Percentiles rank a stretch among this genome's conserved stretches.
These are phyloP conservation scores for Ustilago trichophora DNA, from an alignment of 1,284 basidiomycete genomes.

Conservation along the genomic window DNA sequence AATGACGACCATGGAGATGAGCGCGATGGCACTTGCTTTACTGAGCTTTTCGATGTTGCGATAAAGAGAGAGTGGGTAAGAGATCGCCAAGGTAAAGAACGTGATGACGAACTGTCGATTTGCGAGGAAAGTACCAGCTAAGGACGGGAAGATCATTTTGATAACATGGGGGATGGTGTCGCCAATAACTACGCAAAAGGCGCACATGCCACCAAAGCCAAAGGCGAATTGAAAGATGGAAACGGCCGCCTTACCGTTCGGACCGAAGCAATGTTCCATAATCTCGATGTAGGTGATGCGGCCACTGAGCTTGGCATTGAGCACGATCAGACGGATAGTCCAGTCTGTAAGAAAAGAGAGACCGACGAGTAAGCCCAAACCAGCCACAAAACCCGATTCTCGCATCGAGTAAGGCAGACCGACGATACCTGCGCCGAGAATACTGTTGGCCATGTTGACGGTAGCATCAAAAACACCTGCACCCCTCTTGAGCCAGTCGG, in stretches of 20 bases:
- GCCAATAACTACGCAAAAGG: slow-evolving; percentile 70
- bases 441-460: slow-evolving; percentile 95
- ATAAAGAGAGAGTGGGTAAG: slow-evolving; percentile 93
- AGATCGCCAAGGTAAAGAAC: slow-evolving; percentile 71
- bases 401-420: slow-evolving; percentile 86
- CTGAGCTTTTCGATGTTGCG: slow-evolving; percentile 97
- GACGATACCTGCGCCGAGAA: slow-evolving; percentile 83
- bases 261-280: slow-evolving; percentile 93
- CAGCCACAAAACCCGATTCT: slow-evolving; percentile 90
- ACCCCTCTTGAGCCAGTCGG: slow-evolving; percentile 70
- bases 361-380: slow-evolving; percentile 80
- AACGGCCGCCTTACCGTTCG: slow-evolving; percentile 75
- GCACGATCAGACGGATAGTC: slow-evolving; percentile 90
- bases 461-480: slow-evolving; percentile 84
- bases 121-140: slow-evolving; percentile 79
- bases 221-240: slow-evolving; percentile 98
- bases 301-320: slow-evolving; percentile 95
- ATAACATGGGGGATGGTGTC: slow-evolving; percentile 96
- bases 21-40: slow-evolving; percentile 81
- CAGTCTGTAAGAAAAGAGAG: slow-evolving; percentile 91
- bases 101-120: slow-evolving; percentile 82
- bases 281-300: slow-evolving; percentile 93
- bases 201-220: slow-evolving; percentile 84
- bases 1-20: slow-evolving; percentile 90
- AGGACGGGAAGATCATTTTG: slow-evolving; percentile 81